A percentile compares a stretch with the other conserved stretches of the same genome.
Conservation (phyloP, 2,329 filamentous ascomycete species). For the Paecilomyces variotii region DNA sequence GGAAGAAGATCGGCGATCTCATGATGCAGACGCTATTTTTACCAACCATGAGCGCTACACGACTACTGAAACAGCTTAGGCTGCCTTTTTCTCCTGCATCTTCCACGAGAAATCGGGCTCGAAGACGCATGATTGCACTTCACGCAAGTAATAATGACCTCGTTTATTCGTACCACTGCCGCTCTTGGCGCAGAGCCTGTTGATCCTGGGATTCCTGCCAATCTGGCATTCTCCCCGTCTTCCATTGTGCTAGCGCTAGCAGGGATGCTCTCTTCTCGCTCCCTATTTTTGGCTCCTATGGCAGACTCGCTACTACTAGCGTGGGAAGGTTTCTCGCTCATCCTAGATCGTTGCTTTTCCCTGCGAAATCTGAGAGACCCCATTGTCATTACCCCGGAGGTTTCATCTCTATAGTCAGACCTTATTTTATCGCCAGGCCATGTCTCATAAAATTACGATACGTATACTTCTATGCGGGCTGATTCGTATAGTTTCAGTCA, state of each 20-base stretch:
- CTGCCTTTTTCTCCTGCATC: neutral
- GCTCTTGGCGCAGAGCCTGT: neutral
- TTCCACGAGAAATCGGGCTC: neutral
- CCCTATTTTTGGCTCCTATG: neutral
- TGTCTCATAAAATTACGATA: neutral
- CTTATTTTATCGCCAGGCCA: neutral
- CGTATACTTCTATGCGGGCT: neutral
- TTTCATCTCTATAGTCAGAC: neutral
- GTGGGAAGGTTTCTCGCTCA: neutral
- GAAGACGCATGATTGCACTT: neutral
- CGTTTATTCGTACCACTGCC: neutral
- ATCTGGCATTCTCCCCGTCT: neutral
- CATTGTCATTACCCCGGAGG: neutral
- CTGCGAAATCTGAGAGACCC: neutral
- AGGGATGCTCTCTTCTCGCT: neutral
- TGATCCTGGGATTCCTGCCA: neutral
- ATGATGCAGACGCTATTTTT: neutral
- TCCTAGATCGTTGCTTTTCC: neutral
- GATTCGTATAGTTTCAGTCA: neutral
- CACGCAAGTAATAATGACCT: neutral
- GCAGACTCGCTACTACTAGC: neutral
- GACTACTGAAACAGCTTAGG: neutral
- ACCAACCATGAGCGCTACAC: neutral
- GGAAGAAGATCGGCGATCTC: neutral
- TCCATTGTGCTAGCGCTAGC: neutral